Evolutionary conservation across 495 filamentous ascomycete genomes (phyloP).

Genomic region (Halenospora varia): DNA sequence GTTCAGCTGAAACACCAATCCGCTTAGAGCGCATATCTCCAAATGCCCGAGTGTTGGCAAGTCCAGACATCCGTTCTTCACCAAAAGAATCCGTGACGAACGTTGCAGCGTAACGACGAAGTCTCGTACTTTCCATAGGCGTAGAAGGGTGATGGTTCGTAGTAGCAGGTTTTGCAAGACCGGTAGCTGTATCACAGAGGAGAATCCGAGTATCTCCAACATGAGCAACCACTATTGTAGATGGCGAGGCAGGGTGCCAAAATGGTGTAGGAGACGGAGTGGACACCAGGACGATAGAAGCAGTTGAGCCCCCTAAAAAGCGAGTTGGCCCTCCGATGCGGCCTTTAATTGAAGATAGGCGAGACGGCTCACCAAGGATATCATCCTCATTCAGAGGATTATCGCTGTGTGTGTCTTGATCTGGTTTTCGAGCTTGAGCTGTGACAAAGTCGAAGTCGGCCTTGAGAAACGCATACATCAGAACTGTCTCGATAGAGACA

Average conservation of each 20-base stretch:
- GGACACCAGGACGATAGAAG: slow-evolving; percentile 82
- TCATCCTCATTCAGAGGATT: slow-evolving; percentile 76
- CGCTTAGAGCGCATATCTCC: slow-evolving; percentile 89
- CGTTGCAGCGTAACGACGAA: slow-evolving; percentile 78
- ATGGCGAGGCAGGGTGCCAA: slow-evolving; percentile 85
- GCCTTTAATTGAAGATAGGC: slow-evolving; percentile 43
- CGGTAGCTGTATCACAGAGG: slow-evolving; percentile 76
- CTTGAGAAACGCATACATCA: slow-evolving; percentile 88
- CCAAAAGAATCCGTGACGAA: slow-evolving; percentile 96
- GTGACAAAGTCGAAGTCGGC: slow-evolving; percentile 91
- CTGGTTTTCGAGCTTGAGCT: slow-evolving; percentile 71
- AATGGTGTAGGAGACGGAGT: slow-evolving; percentile 88
- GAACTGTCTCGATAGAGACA: slow-evolving; percentile 54
- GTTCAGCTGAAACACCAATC: slow-evolving; percentile 89
- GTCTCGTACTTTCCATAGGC: slow-evolving; percentile 73
- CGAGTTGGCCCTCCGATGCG: slow-evolving; percentile 65
- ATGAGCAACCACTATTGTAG: slow-evolving; percentile 81
- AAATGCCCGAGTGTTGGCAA: slow-evolving; percentile 92
- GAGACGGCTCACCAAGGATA: slow-evolving; percentile 63
- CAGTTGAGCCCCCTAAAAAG: slow-evolving; percentile 90
- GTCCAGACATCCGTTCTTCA: slow-evolving; percentile 89
- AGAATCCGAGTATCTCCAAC: slow-evolving; percentile 91
- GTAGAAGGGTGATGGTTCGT: slow-evolving; percentile 87
- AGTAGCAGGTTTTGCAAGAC: slow-evolving; percentile 73
- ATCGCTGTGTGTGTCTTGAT: slow-evolving; percentile 66